Base-by-base conservation (phyloP, 805 yeast genomes). In the Maudiozyma serrabonitensis region DNA sequence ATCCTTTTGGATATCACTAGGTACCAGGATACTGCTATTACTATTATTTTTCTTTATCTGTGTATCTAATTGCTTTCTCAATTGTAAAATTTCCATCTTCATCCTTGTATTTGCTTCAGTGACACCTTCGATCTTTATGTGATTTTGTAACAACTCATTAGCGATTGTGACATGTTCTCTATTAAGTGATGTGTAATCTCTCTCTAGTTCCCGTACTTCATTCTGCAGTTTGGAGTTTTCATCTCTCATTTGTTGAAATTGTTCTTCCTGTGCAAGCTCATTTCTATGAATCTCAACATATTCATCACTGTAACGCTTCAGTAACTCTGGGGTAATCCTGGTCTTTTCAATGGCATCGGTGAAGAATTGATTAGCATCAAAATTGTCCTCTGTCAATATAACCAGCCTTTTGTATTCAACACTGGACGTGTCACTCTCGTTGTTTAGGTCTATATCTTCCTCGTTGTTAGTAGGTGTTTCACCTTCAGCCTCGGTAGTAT, bases 121-220 rank as follows among this genome's bases (percentile, higher is more conserved):
- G 19, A 89, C 65, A 39, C 83, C 81, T 1, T 93, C 95, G 28
- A 86, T 72, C 50, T 73, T 76, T 31, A 90, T 78, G 58, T 90
- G 81, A 39, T 85, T 83, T 54, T 79, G 80, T 28, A 91, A 86
- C 81, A 93, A 79, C 55, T 82, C 87, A 67, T 90, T 90, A 6
- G 95, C 95, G 41, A 89, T 79, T 48, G 80, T 85, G 31, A 89
- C 79, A 64, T 93, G 96, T 59, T 89, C 96, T 52, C 79, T 74
- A 61, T 87, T 89, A 50, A 91, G 70, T 2, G 78, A 71, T 3
- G 84, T 79, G 58, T 82, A 81, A 18, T 82, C 76, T n/a, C 80
- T 70, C 65, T 91, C 96, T 43, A 88, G 71, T 50, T 79, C 74
- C 59, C 86, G 76, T 49, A 90, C 84, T 54, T 86, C 84, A 54